Conservation (phyloP, 1,284 basidiomycete species). For the Ustilago shanxiensis region DNA sequence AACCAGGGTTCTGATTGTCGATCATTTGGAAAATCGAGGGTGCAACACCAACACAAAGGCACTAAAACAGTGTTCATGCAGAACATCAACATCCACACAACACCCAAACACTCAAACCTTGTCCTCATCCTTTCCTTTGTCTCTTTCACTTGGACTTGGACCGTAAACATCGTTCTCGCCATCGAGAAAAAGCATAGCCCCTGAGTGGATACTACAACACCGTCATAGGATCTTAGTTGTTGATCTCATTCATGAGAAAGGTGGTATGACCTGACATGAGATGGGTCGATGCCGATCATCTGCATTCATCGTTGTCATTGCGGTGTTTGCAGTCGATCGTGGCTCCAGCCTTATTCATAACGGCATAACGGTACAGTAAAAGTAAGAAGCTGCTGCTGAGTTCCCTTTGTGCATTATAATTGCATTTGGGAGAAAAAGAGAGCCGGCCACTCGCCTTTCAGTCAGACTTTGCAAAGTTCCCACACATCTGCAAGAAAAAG, state of each 20-base stretch:
- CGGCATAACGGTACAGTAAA: too few species aligned
- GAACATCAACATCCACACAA: constrained; percentile 22
- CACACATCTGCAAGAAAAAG: neutral
- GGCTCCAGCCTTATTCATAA: too few species aligned
- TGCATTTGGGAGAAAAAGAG: neutral
- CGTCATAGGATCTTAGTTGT: neutral
- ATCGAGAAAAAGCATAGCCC: neutral
- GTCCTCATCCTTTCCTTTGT: neutral
- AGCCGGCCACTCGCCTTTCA: neutral
- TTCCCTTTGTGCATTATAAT: neutral
- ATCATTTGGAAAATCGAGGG: constrained; percentile 9
- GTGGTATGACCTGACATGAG: constrained; percentile 25
- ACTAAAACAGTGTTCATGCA: constrained; percentile 1
- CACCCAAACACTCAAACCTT: neutral
- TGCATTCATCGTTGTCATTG: constrained; percentile 7
- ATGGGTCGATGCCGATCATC: constrained; percentile 18
- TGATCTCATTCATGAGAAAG: neutral
- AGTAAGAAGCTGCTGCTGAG: too few species aligned
- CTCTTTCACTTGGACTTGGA: neutral
- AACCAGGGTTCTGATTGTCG: neutral
- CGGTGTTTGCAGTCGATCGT: neutral
- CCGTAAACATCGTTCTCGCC: neutral
- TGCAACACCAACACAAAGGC: constrained; percentile 9
- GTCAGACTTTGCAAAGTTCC: neutral
- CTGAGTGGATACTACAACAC: neutral